Conservation (phyloP, 2,329 filamentous ascomycete genomes). For the Ophiocordyceps camponoti-leonardi region DNA sequence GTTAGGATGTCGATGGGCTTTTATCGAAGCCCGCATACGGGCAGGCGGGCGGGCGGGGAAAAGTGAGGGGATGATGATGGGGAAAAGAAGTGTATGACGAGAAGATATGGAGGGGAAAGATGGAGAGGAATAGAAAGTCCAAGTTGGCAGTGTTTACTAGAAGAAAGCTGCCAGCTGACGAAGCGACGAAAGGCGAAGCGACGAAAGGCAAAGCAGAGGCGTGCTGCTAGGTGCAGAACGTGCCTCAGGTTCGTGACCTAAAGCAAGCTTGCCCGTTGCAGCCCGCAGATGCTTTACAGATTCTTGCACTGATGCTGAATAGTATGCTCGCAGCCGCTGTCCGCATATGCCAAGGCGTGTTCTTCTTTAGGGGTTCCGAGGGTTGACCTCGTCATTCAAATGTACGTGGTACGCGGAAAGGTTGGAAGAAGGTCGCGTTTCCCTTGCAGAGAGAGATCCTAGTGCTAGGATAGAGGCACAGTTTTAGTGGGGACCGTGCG, state of each 20-base stretch:
- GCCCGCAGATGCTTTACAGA: background rate
- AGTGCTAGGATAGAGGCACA: background rate
- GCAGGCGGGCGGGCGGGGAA: background rate
- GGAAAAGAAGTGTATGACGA: background rate
- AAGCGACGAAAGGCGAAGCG: background rate
- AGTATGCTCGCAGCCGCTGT: background rate
- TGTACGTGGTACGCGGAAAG: background rate
- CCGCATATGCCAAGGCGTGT: background rate
- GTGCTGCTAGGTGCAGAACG: background rate
- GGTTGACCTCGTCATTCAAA: background rate
- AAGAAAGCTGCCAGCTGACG: background rate
- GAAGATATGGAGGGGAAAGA: background rate
- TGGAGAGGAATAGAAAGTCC: background rate
- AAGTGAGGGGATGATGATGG: background rate
- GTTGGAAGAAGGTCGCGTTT: background rate
- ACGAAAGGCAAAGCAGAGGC: background rate
- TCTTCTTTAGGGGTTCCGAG: background rate
- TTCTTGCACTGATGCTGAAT: background rate
- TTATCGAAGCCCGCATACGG: background rate
- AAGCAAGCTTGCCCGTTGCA: background rate
- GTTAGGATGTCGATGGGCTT: constrained; percentile 1
- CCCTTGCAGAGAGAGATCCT: background rate
- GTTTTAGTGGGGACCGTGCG: background rate
- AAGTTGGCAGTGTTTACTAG: background rate
- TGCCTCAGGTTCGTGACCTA: background rate